A percentile compares a stretch with the other conserved stretches of the same genome.
phyloP scores from a whole-genome alignment of 768 basidiomycete genomes.

The Clathrus columnatus region DNA sequence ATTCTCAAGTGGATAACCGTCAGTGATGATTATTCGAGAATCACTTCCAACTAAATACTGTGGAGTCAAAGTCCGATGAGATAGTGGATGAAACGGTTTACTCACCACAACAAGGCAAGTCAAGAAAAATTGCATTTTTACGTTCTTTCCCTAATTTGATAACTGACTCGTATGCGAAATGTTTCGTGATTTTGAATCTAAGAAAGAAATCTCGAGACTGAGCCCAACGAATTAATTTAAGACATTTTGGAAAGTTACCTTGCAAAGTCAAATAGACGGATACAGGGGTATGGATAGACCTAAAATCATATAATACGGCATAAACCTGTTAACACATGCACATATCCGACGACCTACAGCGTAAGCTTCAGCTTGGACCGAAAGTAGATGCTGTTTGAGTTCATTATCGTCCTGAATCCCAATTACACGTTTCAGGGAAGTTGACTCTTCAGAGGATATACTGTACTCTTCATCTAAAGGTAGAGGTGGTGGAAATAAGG shows the following conservation, averaged over 20 bases:
- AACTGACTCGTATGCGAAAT: slow-evolving; percentile 18
- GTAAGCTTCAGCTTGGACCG: slow-evolving; percentile 23
- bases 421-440: background rate
- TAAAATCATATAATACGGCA: background rate
- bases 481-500: no score
- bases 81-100: background rate
- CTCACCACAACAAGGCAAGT: slow-evolving; percentile 39
- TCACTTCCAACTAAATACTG: slow-evolving; percentile 26
- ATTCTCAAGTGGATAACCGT: slow-evolving; percentile 35
- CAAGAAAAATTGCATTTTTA: slow-evolving; percentile 30
- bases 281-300: slow-evolving; percentile 25
- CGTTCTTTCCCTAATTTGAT: slow-evolving; percentile 30
- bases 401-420: slow-evolving; percentile 22
- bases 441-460: background rate
- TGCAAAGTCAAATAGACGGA: background rate
- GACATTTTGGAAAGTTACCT: background rate
- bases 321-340: background rate
- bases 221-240: background rate
- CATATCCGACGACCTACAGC: slow-evolving; percentile 14
- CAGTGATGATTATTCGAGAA: slow-evolving; percentile 30
- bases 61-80: background rate
- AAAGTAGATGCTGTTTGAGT: slow-evolving; percentile 24
- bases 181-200: slow-evolving; percentile 11
- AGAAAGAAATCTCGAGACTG: background rate
- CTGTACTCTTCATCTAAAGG: no score